A percentile compares a stretch with the other conserved stretches of the same genome.
Evolutionary conservation across 768 basidiomycete species (phyloP).

Genomic region (Mycena olivaceomarginata): DNA sequence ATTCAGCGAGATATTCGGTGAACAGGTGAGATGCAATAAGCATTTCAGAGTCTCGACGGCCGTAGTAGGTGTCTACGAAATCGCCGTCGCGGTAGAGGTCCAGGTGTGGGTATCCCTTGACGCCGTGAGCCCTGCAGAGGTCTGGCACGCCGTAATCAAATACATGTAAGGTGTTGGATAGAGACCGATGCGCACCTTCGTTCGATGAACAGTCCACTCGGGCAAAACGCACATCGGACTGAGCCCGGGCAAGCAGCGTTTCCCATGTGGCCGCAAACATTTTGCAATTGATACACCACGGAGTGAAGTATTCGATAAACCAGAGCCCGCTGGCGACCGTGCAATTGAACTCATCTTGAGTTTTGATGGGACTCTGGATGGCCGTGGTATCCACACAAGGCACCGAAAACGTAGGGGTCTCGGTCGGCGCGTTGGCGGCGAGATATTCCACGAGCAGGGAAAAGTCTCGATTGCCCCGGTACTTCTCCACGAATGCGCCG

Average conservation of each 20-base stretch:
- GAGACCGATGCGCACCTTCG: slow-evolving; percentile 73
- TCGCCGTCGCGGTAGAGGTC: slow-evolving; percentile 43
- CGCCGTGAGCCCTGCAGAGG: slow-evolving; percentile 37
- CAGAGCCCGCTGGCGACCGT: slow-evolving; percentile 75
- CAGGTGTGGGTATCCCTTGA: slow-evolving; percentile 64
- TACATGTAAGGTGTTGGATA: background rate
- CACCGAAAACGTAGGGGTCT: too few species aligned
- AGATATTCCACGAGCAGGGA: slow-evolving; percentile 76
- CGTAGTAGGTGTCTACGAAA: slow-evolving; percentile 74
- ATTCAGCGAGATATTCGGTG: slow-evolving; percentile 52
- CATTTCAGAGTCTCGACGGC: slow-evolving; percentile 70
- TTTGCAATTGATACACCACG: slow-evolving; percentile 88
- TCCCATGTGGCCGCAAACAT: slow-evolving; percentile 91
- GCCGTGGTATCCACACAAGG: too few species aligned
- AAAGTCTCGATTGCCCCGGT: slow-evolving; percentile 71
- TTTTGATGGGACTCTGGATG: slow-evolving; percentile 40
- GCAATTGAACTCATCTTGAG: slow-evolving; percentile 74
- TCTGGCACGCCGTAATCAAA: slow-evolving; percentile 65
- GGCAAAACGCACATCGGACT: slow-evolving; percentile 78
- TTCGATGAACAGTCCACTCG: slow-evolving; percentile 88
- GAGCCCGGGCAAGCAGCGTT: slow-evolving; percentile 69
- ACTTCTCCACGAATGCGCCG: slow-evolving; percentile 70
- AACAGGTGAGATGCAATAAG: slow-evolving; percentile 64
- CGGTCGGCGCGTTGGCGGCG: slow-evolving; percentile 33
- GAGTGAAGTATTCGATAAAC: slow-evolving; percentile 93